Base-by-base conservation (phyloP, 352 stramenopile species). In the Phytophthora fragariae region DNA sequence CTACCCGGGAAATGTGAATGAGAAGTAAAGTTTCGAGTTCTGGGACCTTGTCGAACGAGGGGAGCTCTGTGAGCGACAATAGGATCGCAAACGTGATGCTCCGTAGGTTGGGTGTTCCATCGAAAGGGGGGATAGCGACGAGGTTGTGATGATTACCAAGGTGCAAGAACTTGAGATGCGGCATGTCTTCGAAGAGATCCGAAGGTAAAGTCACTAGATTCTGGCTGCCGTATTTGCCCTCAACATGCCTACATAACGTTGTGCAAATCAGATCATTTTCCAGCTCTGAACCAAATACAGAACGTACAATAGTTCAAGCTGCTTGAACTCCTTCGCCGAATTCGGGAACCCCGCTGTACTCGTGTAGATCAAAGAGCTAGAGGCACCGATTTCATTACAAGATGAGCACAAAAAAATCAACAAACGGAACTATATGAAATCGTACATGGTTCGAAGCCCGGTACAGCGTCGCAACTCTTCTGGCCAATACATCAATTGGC, bases 311-410 rank as follows among this genome's bases (percentile, higher is more conserved):
- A 59, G 39, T 46, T 76, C 62, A 37, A 76, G 69, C 1, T 64
- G 50, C n/a, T 72, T 62, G 31, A 68, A 72, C 19, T 68, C 57
- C 0, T 44, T 68, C 2, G 69, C 33, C 69, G 63, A 76, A 1
- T 12, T 47, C 6, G 69, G 69, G 31, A 76, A 56, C 17, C 72
- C 63, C 21, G 59, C 50, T 19, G 46, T 46, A 15, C 57, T 68
- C 5, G 69, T 76, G 50, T 76, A 76, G 17, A 76, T 65, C 27
- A 76, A 59, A 7, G 69, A 72, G 8, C 69, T 76, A 19, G 33
- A 57, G 3, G 1, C 54, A 15, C 2, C 1, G 3, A 49, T 27
- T 11, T 31, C 24, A 49, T n/a, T 29, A 54, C 14, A 57, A 4
- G 12, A 53, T 53, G 21, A 57, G 4, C 24, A 57, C 24, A 57